A percentile compares a stretch with the other conserved stretches of the same genome.
These are phyloP conservation scores for Fusarium luffae DNA, from an alignment of 2,329 filamentous ascomycete genomes.

Conservation along the genomic window DNA sequence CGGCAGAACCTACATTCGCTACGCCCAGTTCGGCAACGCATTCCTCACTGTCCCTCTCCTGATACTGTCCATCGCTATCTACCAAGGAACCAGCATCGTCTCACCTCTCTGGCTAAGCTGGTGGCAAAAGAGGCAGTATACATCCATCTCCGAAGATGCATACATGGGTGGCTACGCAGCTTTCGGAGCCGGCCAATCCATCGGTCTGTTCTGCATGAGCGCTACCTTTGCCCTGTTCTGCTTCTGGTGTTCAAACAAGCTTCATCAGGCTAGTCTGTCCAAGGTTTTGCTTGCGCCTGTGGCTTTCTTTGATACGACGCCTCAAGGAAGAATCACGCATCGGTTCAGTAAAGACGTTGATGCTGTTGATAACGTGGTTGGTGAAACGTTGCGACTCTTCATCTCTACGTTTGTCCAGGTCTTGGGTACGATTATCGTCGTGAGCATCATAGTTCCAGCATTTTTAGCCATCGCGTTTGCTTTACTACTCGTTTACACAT, in stretches of 20 bases:
- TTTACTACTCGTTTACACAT: conserved; percentile 7
- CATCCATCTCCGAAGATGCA: conserved; percentile 4
- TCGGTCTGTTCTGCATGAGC: conserved; percentile 23
- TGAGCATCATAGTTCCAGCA: conserved; percentile 22
- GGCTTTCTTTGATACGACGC: conserved; percentile 27
- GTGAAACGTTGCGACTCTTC: conserved; percentile 17
- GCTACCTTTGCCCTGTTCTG: conserved; percentile 22
- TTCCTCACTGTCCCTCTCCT: conserved; percentile 19
- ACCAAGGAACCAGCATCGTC: conserved; percentile 24
- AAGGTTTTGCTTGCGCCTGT: conserved; percentile 11
- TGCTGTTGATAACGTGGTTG: conserved; percentile 27
- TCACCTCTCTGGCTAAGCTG: conserved; percentile 29
- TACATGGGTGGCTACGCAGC: conserved; percentile 33
- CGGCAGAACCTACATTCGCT: conserved; percentile 21
- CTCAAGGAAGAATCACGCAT: conserved; percentile 26
- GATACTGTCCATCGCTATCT: conserved; percentile 6
- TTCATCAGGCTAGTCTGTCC: conserved; percentile 13
- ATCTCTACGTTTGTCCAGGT: conserved; percentile 25
- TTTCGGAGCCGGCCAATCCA: conserved; percentile 12
- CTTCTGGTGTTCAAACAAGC: conserved; percentile 33
- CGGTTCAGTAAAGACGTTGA: conserved; percentile 28
- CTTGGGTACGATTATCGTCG: conserved; percentile 19
- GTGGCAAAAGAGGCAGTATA: conserved; percentile 25
- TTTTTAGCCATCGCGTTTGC: conserved; percentile 17
- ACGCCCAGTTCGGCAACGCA: conserved; percentile 26